Evolutionary conservation across 129 eudicot genomes (phyloP).

Genomic region (Centrapalus pauciflorus): DNA sequence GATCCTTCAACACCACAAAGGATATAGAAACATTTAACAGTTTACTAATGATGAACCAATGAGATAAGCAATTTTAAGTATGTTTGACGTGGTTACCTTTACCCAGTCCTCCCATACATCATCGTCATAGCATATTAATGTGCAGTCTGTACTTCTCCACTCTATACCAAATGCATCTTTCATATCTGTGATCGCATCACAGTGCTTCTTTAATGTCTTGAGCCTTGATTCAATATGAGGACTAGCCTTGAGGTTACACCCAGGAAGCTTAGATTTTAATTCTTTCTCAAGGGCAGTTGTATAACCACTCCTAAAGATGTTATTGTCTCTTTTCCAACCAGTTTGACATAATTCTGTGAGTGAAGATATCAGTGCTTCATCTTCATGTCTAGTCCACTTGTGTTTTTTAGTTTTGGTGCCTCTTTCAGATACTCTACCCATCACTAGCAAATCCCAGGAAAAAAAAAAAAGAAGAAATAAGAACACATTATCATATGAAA

Average conservation of each 20-base stretch:
- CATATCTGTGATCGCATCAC: conserved; percentile 36
- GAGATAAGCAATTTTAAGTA: neutral
- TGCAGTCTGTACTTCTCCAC: conserved; percentile 29
- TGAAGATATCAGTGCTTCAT: conserved; percentile 35
- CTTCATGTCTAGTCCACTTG: conserved; percentile 38
- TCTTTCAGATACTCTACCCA: conserved; percentile 30
- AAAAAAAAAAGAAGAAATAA: too few species aligned
- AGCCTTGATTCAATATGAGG: conserved; percentile 41
- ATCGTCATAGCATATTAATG: conserved; percentile 29
- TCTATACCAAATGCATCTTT: conserved; percentile 35
- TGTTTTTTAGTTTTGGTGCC: conserved; percentile 26
- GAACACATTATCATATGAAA: neutral
- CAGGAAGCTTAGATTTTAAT: conserved; percentile 37
- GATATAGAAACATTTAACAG: neutral
- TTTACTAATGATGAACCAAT: neutral
- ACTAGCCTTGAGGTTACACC: conserved; percentile 35
- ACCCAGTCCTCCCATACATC: conserved; percentile 39
- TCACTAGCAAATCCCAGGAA: conserved; percentile 14
- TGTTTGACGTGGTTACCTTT: conserved; percentile 22
- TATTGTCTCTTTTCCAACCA: conserved; percentile 38
- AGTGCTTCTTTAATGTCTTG: conserved; percentile 32
- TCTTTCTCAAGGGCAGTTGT: conserved; percentile 31
- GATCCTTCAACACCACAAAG: conserved; percentile 30
- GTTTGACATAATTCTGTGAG: conserved; percentile 35
- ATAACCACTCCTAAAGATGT: conserved; percentile 36